A percentile compares a stretch with the other conserved stretches of the same genome.
Evolutionary conservation across 139 green algal genomes (phyloP).

Genomic region (Chlorella sp.): DNA sequence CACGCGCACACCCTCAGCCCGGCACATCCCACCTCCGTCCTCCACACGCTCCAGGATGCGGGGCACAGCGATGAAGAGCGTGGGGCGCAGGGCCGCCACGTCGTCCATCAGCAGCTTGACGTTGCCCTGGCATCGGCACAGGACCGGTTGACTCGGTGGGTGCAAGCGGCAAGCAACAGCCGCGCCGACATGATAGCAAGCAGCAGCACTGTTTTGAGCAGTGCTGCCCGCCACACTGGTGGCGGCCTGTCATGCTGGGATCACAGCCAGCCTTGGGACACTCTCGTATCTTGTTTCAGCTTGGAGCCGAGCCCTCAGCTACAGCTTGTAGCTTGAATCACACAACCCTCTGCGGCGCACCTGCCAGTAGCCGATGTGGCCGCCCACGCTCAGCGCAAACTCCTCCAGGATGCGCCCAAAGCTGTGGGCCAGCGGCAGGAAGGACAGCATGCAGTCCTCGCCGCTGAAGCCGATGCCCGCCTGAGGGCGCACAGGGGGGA

Average conservation of each 20-base stretch:
- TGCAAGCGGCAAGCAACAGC: too few species aligned
- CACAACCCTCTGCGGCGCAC: background rate
- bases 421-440: constrained; percentile 78
- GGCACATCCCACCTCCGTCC: constrained; percentile 34
- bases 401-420: constrained; percentile 75
- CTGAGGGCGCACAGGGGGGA: background rate
- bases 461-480: constrained; percentile 33
- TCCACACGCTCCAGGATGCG: constrained; percentile 84
- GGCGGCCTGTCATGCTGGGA: too few species aligned
- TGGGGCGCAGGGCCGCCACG: constrained; percentile 76
- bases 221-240: too few species aligned
- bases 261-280: too few species aligned
- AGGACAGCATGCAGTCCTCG: constrained; percentile 68
- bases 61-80: constrained; percentile 82
- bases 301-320: too few species aligned
- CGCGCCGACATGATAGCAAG: too few species aligned
- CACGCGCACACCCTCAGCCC: too few species aligned
- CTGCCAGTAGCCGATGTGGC: constrained; percentile 71
- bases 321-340: too few species aligned
- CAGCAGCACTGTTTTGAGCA: background rate
- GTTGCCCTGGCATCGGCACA: too few species aligned
- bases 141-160: too few species aligned
- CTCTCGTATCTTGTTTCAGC: too few species aligned
- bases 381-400: constrained; percentile 59
- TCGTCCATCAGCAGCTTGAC: constrained; percentile 82